Conservation (phyloP, 768 basidiomycete species). For the Kondoa subrosea region DNA sequence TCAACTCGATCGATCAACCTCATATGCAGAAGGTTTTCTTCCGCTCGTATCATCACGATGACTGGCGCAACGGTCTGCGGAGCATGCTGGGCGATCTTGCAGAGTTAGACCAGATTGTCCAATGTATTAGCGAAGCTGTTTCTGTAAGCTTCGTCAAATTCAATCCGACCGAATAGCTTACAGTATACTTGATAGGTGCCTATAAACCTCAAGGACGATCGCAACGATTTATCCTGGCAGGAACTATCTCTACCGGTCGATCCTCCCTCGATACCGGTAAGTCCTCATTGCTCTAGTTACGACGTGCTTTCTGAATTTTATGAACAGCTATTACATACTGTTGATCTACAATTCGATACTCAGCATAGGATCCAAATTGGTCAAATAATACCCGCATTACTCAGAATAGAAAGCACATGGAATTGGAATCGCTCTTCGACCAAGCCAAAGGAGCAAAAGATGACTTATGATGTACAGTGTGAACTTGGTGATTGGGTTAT, state of each 20-base stretch:
- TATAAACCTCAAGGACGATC: not conserved
- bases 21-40: no score
- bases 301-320: slow-evolving; percentile 39
- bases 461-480: slow-evolving; percentile 50
- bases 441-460: not conserved
- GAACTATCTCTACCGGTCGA: slow-evolving; percentile 39
- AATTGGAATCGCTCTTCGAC: slow-evolving; percentile 40
- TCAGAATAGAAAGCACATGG: slow-evolving; percentile 56
- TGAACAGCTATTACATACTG: slow-evolving; percentile 29
- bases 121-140: no score
- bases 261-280: slow-evolving; percentile 48
- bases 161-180: no score
- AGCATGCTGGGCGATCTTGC: no score
- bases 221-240: not conserved
- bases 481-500: slow-evolving; percentile 73
- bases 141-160: no score
- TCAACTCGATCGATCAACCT: no score
- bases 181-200: not conserved
- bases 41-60: no score
- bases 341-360: slow-evolving; percentile 25
- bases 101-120: no score
- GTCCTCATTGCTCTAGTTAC: not conserved
- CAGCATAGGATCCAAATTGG: slow-evolving; percentile 38
- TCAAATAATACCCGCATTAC: slow-evolving; percentile 30
- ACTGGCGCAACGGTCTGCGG: no score